These are phyloP conservation scores for Solanum sejunctum DNA, from an alignment of 257 asterid genomes.

Conservation along the genomic window DNA sequence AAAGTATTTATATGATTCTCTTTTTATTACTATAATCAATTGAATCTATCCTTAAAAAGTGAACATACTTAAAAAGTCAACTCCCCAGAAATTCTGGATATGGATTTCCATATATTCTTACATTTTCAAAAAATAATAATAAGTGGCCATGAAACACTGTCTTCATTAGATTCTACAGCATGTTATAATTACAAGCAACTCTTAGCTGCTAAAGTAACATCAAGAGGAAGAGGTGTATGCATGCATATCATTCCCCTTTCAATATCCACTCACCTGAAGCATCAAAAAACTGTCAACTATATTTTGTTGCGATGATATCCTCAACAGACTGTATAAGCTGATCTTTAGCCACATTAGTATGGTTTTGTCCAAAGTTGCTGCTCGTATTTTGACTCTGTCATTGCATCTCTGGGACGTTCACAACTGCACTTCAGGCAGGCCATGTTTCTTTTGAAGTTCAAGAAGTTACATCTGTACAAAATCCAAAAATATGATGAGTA, in stretches of 20 bases:
- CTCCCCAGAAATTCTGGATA: neutral
- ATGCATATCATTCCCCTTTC: neutral
- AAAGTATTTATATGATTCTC: neutral
- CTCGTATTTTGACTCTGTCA: slow-evolving; percentile 1
- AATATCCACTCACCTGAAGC: neutral
- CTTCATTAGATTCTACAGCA: neutral
- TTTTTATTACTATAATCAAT: neutral
- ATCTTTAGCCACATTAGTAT: slow-evolving; percentile 6
- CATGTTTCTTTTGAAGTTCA: slow-evolving; percentile 46
- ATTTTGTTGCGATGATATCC: neutral
- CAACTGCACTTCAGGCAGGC: slow-evolving; percentile 57
- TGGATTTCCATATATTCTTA: neutral
- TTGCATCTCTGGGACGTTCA: slow-evolving; percentile 26
- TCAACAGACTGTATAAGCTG: neutral
- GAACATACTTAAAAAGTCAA: neutral
- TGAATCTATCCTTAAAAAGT: neutral
- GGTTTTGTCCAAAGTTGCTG: slow-evolving; percentile 45
- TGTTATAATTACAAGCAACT: neutral
- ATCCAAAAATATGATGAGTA: neutral
- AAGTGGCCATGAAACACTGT: neutral
- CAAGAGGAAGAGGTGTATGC: neutral
- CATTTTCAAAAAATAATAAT: neutral
- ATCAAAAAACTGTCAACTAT: neutral
- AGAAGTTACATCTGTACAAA: slow-evolving; percentile 53
- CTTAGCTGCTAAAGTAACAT: neutral